Conservation (phyloP, 2,329 filamentous ascomycete genomes). For the Penicillium expansum region DNA sequence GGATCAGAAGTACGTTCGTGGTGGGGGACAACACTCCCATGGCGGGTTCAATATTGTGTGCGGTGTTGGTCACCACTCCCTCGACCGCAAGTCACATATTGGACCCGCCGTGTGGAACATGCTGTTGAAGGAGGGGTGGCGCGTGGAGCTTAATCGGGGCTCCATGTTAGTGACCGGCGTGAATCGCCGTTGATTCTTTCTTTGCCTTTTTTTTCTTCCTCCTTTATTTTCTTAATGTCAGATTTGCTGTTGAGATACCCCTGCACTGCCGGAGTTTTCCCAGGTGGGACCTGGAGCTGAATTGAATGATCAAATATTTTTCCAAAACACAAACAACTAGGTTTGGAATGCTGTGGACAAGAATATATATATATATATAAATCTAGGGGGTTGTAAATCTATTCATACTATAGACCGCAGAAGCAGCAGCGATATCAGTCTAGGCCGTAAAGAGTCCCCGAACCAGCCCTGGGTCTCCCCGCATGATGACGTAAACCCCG, state of each 20-base stretch:
- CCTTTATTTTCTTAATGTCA: neutral
- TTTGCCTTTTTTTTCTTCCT: neutral
- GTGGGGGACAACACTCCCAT: slow-evolving; percentile 46
- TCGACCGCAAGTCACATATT: slow-evolving; percentile 70
- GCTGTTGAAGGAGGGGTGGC: slow-evolving; percentile 79
- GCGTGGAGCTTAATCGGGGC: slow-evolving; percentile 68
- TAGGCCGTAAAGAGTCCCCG: neutral
- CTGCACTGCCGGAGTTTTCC: slow-evolving; percentile 9
- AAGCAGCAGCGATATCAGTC: neutral
- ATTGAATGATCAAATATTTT: neutral
- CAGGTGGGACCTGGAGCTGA: neutral
- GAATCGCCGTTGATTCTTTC: slow-evolving; percentile 27
- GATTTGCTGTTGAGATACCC: slow-evolving; percentile 8
- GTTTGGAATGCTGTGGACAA: neutral
- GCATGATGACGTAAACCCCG: slow-evolving; percentile 32
- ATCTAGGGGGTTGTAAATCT: neutral
- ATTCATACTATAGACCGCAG: neutral
- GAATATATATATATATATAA: too few species aligned
- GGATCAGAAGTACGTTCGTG: slow-evolving; percentile 56
- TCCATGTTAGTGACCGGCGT: slow-evolving; percentile 67
- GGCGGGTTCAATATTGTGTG: slow-evolving; percentile 73
- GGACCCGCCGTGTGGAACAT: slow-evolving; percentile 76
- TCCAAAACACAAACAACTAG: neutral
- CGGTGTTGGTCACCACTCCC: slow-evolving; percentile 74
- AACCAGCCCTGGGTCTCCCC: slow-evolving; percentile 14